These are phyloP conservation scores for Leonotis leonurus DNA, from an alignment of 257 asterid species.

Conservation along the genomic window DNA sequence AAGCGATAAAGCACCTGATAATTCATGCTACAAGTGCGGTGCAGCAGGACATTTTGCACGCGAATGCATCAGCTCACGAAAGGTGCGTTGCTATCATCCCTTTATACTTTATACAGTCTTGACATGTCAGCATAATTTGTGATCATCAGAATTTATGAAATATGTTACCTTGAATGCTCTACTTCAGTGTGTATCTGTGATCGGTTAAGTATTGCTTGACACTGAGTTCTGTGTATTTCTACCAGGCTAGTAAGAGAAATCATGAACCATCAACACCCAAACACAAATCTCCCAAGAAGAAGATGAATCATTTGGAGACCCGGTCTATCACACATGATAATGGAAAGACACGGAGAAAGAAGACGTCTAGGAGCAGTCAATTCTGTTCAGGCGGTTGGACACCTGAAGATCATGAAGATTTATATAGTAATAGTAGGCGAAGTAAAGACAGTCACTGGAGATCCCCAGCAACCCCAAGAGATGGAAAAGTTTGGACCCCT, in stretches of 20 bases:
- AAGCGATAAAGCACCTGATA: slow-evolving; percentile 20
- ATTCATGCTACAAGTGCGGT: slow-evolving; percentile 78
- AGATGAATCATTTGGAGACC: slow-evolving; percentile 26
- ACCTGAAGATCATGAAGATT: slow-evolving; percentile 51
- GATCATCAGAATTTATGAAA: not conserved
- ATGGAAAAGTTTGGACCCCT: slow-evolving; percentile 23
- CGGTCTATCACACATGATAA: slow-evolving; percentile 46
- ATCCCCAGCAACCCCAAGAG: slow-evolving; percentile 54
- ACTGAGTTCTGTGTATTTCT: not conserved
- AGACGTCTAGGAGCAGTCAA: slow-evolving; percentile 22
- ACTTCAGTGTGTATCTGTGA: too few species aligned
- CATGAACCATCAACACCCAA: slow-evolving; percentile 68
- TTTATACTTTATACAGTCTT: not conserved
- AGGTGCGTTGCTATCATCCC: slow-evolving; percentile 31
- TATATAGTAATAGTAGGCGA: slow-evolving; percentile 8
- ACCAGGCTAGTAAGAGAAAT: slow-evolving; percentile 50
- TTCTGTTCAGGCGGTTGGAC: slow-evolving; percentile 60
- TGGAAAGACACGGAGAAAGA: slow-evolving; percentile 29
- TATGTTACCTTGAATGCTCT: not conserved
- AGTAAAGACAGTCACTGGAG: slow-evolving; percentile 34
- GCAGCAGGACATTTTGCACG: slow-evolving; percentile 86
- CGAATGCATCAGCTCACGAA: slow-evolving; percentile 55
- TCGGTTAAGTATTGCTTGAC: not conserved
- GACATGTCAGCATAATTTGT: not conserved
- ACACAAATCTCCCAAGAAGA: slow-evolving; percentile 37